A percentile compares a stretch with the other conserved stretches of the same genome.
These are phyloP conservation scores for Leccinum holopus DNA, from an alignment of 1,284 basidiomycete species.

Conservation along the genomic window DNA sequence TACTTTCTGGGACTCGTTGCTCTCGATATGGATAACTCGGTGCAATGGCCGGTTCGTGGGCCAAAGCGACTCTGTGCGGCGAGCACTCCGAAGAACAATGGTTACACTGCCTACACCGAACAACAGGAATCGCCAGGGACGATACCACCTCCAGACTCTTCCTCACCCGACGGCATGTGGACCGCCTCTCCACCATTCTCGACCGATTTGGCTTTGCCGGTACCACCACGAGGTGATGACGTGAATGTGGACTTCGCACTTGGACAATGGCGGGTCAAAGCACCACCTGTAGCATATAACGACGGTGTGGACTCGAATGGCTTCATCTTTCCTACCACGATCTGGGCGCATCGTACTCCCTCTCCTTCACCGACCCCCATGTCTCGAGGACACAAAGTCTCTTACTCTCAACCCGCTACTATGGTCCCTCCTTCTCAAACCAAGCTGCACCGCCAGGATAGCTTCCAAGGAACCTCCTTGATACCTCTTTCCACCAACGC, in stretches of 20 bases:
- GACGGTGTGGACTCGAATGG: neutral
- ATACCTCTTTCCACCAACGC: neutral
- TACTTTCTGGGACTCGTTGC: neutral
- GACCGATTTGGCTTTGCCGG: neutral
- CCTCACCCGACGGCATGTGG: constrained; percentile 18
- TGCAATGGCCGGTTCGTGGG: neutral
- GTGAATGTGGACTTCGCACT: neutral
- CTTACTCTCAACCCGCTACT: neutral
- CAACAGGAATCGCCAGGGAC: constrained; percentile 12
- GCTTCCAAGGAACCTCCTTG: neutral
- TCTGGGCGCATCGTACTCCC: neutral
- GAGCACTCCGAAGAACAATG: constrained; percentile 13
- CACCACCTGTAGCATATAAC: neutral
- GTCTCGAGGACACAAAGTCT: neutral
- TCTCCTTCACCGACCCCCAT: neutral
- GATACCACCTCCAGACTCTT: constrained; percentile 24
- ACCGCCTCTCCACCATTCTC: neutral
- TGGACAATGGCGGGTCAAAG: constrained; percentile 5
- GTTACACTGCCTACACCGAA: neutral
- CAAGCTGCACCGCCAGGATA: neutral
- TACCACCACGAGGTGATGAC: neutral
- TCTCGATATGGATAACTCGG: neutral
- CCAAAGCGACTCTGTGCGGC: neutral
- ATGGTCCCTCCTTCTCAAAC: neutral
- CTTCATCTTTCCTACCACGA: neutral